Evolutionary conservation across 257 asterid genomes (phyloP), one percentile per base, ranked within the genome.

Genomic region (Cinchona pubescens): DNA sequence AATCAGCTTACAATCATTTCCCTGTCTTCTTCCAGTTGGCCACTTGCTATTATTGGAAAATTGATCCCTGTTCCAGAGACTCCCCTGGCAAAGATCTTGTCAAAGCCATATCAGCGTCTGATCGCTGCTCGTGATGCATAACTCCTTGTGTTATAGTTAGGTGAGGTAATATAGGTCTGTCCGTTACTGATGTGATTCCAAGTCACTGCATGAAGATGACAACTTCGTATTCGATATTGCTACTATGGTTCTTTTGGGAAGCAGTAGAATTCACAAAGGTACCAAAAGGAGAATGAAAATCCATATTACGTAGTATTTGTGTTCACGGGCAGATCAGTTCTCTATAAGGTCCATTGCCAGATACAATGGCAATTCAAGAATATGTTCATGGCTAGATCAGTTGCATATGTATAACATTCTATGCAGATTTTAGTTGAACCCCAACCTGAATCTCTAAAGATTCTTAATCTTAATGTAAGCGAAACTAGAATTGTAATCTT

Each of bases 61-160:
- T n/a, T 85, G 78, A 88, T 92, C 75, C 96, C 97, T 62, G 97
- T 94, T 72, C 97, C 98, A 12, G 79, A 89, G 83, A 92, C 93
- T 19, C 98, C 97, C 51, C 81, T 94, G 43, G 95, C 90, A 38
- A 94, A 88, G 83, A 91, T 86, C 75, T 89, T 90, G 82, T 68
- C 84, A 49, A 92, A 78, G 86, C 96, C 93, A 67, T 90, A n/a
- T n/a, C n/a, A n/a, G n/a, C n/a, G n/a, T n/a, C n/a, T n/a, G n/a
- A n/a, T n/a, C n/a, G n/a, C n/a, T n/a, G n/a, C n/a, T n/a, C n/a
- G n/a, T n/a, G n/a, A n/a, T n/a, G n/a, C n/a, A n/a, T n/a, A n/a
- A n/a, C n/a, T n/a, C n/a, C n/a, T n/a, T n/a, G n/a, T n/a, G n/a
- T n/a, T n/a, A n/a, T n/a, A n/a, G n/a, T n/a, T n/a, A n/a, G n/a